Evolutionary conservation across 208 protist species (phyloP), one percentile per base, ranked within the genome.

Genomic region (Wallacemonas collosoma): DNA sequence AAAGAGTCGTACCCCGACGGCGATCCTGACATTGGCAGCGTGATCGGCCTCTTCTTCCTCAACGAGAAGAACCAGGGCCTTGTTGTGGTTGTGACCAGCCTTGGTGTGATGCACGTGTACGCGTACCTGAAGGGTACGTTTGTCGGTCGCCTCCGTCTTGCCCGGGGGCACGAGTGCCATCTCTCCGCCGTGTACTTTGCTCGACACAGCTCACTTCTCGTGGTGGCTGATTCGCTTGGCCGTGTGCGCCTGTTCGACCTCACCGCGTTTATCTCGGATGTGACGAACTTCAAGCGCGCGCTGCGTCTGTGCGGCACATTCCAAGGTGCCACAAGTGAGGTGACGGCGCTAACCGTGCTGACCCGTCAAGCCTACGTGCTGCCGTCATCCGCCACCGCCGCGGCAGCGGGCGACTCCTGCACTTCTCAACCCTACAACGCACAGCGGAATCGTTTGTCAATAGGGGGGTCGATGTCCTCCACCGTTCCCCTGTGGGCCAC

Each of bases 11-110:
- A 76, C 51, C 61, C 54, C 1, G 47, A 71, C 36, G 79, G 70
- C 41, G 72, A 5, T 2, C 80, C 76, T 8, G 86, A 89, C 39
- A 80, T 86, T 9, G 86, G 88, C 7, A 79, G 83, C 12, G 80
- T 95, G 9, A 75, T 91, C 14, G 81, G 87, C 2, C 75, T 95
- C 62, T 67, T 82, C 51, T 95, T 90, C 61, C 65, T 93, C 47
- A 87, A 90, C 72, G 84, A 90, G 67, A 68, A 85, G 26, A 90
- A 83, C 71, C 91, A 93, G 60, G 89, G 91, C 60, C 26, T 95
- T 2, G 63, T 95, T n/a, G 41, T 93, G 11, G 82, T 68, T 43
- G 76, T 95, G 40, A 70, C 91, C 43, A 88, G 93, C 56, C 91
- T 76, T 9, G 91, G 91, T 11, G 66, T 90, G 26, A 58, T 95